Evolutionary conservation across 352 stramenopile species (phyloP).

Genomic region (Pythium dissotocum): DNA sequence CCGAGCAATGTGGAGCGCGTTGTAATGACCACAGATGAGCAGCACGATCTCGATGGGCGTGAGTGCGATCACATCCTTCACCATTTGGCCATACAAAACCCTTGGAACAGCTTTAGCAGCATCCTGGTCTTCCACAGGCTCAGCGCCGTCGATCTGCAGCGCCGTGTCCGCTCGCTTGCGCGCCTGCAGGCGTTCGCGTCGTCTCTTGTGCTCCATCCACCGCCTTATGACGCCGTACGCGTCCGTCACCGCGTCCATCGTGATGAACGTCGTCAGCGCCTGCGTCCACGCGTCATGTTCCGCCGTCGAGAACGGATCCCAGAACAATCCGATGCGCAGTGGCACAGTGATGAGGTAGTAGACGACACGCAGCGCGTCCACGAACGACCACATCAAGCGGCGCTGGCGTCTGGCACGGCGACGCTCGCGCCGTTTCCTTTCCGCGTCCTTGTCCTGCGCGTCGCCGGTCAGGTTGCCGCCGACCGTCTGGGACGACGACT

Average conservation of each 20-base stretch:
- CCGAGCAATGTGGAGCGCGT: conserved; percentile 24
- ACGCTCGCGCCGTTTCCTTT: conserved; percentile 1
- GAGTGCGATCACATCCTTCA: conserved; percentile 13
- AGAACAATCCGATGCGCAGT: conserved; percentile 34
- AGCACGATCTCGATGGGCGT: conserved; percentile 28
- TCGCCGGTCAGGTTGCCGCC: neutral
- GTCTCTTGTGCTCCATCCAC: conserved; percentile 3
- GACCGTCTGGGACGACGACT: conserved; percentile 4
- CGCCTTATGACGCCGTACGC: conserved; percentile 10
- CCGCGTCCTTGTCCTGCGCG: neutral
- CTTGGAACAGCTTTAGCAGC: neutral
- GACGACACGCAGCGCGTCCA: conserved; percentile 2
- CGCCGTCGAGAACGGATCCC: conserved; percentile 28
- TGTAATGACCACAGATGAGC: conserved; percentile 15
- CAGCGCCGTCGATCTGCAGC: neutral
- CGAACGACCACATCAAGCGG: neutral
- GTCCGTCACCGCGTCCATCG: conserved; percentile 27
- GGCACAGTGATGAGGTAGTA: conserved; percentile 35
- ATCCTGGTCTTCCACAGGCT: neutral
- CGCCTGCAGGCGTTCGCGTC: neutral
- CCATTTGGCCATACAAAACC: neutral
- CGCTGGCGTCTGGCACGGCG: neutral
- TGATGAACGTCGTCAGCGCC: conserved; percentile 26
- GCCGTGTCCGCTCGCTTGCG: neutral
- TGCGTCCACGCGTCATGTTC: conserved; percentile 14